Percentiles rank a stretch among this genome's conserved stretches.
These are phyloP conservation scores for Zea mays DNA, from an alignment of 176 grass and related monocot species.

Conservation along the genomic window Zm-B73-REFERENCE-NAM-5.0 NC_050101.1:81141501-81142000, in stretches of 20 bases:
- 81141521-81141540: neutral
- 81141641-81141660: slow-evolving; percentile 13
- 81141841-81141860: slow-evolving; percentile 40
- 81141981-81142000: neutral
- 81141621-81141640: neutral
- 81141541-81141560: neutral
- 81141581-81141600: neutral
- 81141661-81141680: neutral
- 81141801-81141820: neutral
- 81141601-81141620: neutral
- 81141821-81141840: slow-evolving; percentile 46
- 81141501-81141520: neutral
- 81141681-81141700: neutral
- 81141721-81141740: neutral
- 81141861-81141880: slow-evolving; percentile 66
- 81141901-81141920: slow-evolving; percentile 92
- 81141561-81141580: neutral
- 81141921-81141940: slow-evolving; percentile 82
- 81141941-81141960: slow-evolving; percentile 44
- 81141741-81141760: neutral
- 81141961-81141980: slow-evolving; percentile 9
- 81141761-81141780: neutral
- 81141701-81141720: neutral
- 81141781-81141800: neutral
- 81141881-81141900: slow-evolving; percentile 69